Evolutionary conservation across 805 yeast species (phyloP).

Genomic region (Blastobotrys americana): DNA sequence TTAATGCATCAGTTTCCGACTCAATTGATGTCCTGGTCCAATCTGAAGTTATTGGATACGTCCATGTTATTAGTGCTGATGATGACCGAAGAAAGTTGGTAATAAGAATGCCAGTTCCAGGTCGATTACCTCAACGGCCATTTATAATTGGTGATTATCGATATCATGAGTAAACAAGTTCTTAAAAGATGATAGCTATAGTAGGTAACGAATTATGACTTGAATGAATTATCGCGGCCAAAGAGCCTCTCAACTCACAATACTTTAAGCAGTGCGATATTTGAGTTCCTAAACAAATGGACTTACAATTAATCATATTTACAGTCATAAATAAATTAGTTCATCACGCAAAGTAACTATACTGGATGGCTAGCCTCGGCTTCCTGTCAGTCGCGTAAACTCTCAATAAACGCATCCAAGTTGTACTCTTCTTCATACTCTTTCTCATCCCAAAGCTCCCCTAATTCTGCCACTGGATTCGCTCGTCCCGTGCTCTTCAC

Average conservation of each 20-base stretch:
- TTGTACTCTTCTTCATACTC: slow-evolving; percentile 97
- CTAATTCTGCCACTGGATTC: slow-evolving; percentile 79
- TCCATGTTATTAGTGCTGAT: slow-evolving; percentile 62
- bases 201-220: no score
- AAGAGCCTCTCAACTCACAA: no score
- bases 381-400: slow-evolving; percentile 41
- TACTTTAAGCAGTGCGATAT: no score
- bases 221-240: no score
- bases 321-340: no score
- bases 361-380: no score
- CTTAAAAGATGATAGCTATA: neutral
- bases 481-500: slow-evolving; percentile 53
- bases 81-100: slow-evolving; percentile 63
- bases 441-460: slow-evolving; percentile 91
- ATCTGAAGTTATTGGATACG: slow-evolving; percentile 70
- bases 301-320: no score
- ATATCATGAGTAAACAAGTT: slow-evolving; percentile 59
- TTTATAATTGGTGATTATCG: slow-evolving; percentile 71
- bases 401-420: slow-evolving; percentile 84
- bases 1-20: slow-evolving; percentile 42
- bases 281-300: no score
- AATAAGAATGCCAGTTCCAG: slow-evolving; percentile 81
- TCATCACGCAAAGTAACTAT: no score
- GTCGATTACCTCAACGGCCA: slow-evolving; percentile 68
- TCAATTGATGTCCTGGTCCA: slow-evolving; percentile 41